Evolutionary conservation across 2,329 filamentous ascomycete species (phyloP).

Genomic region (Aspergillus carbonarius): DNA sequence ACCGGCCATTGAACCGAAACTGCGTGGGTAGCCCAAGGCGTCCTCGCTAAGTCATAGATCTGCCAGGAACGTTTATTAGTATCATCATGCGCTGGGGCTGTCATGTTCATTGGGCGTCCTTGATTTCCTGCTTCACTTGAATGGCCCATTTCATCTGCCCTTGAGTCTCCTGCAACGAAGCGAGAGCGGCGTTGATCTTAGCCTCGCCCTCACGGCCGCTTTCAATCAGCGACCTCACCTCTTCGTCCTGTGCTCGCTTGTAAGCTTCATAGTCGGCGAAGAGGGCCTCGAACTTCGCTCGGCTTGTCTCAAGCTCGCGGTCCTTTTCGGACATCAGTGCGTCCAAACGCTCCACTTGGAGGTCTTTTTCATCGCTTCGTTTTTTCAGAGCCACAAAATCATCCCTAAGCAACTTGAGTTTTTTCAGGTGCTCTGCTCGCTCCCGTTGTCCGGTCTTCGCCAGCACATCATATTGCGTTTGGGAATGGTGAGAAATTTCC

Average conservation of each 20-base stretch:
- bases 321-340: conserved; percentile 49
- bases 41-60: not conserved
- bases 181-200: conserved; percentile 38
- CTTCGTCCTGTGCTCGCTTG: conserved; percentile 42
- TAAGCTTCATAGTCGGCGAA: conserved; percentile 43
- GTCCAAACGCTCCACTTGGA: conserved; percentile 42
- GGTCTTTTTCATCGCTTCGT: conserved; percentile 38
- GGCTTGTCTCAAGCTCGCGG: conserved; percentile 41
- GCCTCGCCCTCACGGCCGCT: conserved; percentile 30
- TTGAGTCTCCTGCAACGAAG: conserved; percentile 42
- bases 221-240: conserved; percentile 36
- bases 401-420: conserved; percentile 38
- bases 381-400: conserved; percentile 35
- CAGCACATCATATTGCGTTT: conserved; percentile 47
- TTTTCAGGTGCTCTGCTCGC: conserved; percentile 39
- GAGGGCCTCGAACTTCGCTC: conserved; percentile 42
- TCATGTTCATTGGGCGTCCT: conserved; percentile 24
- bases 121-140: conserved; percentile 39
- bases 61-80: not conserved
- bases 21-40: not conserved
- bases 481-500: conserved; percentile 40
- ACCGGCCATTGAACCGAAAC: not conserved
- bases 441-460: conserved; percentile 41
- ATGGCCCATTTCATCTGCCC: conserved; percentile 52
- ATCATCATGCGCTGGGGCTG: not conserved